Evolutionary conservation across 2,329 filamentous ascomycete genomes (phyloP), one percentile per base, ranked within the genome.

Genomic region (Arachnomyces sp.): DNA sequence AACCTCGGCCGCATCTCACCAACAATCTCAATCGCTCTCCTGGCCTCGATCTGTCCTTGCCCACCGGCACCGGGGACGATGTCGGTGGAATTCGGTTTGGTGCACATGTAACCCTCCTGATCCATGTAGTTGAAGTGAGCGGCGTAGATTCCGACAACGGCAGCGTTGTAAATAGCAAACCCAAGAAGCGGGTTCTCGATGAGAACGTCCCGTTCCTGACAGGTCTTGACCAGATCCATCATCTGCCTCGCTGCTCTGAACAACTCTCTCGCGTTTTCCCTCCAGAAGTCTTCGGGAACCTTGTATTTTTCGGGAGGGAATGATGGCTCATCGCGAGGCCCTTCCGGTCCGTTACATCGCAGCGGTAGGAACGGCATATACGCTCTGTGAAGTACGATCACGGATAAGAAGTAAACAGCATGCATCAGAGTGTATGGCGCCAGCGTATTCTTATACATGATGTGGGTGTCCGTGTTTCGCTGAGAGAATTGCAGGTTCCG

Each of bases 61-160:
- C 54, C 51, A 36, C 58, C 46, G 4, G 39, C 25, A 16, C 42
- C 52, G 28, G 52, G n/a, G 14, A 43, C 5, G 38, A 38, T 15
- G 38, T 50, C 51, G 17, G 46, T 44, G 3, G 52, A 42, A 3
- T 49, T 49, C 3, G 52, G 48, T 25, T 56, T 59, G 1, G 52
- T 43, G 4, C 66, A 66, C 51, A 77, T 56, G 40, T 65, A 65
- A 7, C 67, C 66, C 7, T 73, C 65, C 1, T 67, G 64, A 43
- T 78, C 74, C 73, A 77, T 75, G 50, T 71, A 67, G 1, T 68
- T 67, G 43, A 77, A 77, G 49, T 73, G 71, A 28, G 67, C 64
- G 25, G 68, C 71, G 51, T 77, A 78, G 7, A 75, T 59, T 12
- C 64, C 68, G 29, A 69, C 57, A 36, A 75, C 69, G 0, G 68